Evolutionary conservation across 169 alveolate species (phyloP).

Genomic region (Eimeria falciformis): DNA sequence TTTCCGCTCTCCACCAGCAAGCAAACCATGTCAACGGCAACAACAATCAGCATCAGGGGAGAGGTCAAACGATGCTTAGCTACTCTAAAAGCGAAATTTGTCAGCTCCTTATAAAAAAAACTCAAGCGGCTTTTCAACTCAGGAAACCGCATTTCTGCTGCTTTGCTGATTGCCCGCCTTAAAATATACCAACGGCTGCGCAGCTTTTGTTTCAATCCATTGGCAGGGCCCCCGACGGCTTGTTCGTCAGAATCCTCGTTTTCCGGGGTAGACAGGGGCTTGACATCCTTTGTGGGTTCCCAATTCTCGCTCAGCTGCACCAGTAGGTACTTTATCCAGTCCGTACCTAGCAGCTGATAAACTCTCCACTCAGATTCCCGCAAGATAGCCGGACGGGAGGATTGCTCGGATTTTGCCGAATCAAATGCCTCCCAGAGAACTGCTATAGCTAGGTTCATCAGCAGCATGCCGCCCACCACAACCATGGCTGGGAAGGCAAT

Average conservation of each 20-base stretch:
- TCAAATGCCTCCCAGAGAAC: constrained; percentile 76
- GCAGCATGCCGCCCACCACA: constrained; percentile 66
- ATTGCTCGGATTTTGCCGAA: constrained; percentile 3
- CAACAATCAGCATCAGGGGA: constrained; percentile 32
- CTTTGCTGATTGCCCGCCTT: constrained; percentile 1
- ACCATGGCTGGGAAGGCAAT: constrained; percentile 54
- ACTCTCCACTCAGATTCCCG: constrained; percentile 69
- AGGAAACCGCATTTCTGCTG: constrained; percentile 33
- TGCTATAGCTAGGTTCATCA: constrained; percentile 75
- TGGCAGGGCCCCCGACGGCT: not conserved
- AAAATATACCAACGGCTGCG: not conserved
- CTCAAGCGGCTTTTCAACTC: not conserved
- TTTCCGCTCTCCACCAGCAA: constrained; percentile 35
- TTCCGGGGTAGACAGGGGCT: not conserved
- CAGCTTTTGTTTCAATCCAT: not conserved
- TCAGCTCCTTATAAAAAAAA: not conserved
- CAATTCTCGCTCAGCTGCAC: constrained; percentile 35
- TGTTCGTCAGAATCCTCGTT: not conserved
- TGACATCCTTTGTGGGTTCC: not conserved
- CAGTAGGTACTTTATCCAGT: constrained; percentile 73
- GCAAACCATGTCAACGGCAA: constrained; percentile 22
- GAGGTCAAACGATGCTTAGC: constrained; percentile 32
- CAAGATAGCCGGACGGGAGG: constrained; percentile 59
- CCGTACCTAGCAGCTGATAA: constrained; percentile 69
- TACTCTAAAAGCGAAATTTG: constrained; percentile 7